Conservation (phyloP, 164 flowering plant species). For the Umbellularia californica region DNA sequence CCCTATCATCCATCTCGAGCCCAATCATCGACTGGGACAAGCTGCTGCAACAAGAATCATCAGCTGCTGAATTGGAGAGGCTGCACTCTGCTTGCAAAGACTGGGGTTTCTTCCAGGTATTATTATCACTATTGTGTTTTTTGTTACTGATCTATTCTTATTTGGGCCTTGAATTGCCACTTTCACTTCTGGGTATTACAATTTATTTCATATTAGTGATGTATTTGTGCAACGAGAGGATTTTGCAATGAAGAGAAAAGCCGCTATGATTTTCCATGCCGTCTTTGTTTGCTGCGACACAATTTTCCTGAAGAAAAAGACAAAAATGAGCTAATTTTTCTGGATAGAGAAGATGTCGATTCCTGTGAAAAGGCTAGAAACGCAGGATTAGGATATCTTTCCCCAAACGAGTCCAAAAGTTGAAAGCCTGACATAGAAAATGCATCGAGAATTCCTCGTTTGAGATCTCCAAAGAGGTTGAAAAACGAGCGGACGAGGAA, state of each 20-base stretch:
- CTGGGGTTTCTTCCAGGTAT: conserved; percentile 29
- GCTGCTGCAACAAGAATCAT: conserved; percentile 14
- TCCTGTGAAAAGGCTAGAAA: too few relatives aligned
- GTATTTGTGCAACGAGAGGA: neutral
- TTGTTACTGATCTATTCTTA: neutral
- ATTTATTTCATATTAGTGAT: neutral
- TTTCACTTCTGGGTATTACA: neutral
- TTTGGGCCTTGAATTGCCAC: neutral
- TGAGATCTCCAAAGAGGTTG: too few relatives aligned
- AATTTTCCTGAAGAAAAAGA: neutral
- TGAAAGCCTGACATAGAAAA: too few relatives aligned
- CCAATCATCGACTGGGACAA: conserved; percentile 35
- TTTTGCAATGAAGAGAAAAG: neutral
- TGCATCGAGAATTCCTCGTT: too few relatives aligned
- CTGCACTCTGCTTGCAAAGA: conserved; percentile 43
- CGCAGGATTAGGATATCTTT: too few relatives aligned
- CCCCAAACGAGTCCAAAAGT: too few relatives aligned
- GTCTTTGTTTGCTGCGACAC: neutral
- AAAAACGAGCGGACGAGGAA: too few relatives aligned
- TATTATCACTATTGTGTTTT: neutral
- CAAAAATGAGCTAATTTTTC: too few relatives aligned
- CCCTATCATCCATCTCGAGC: conserved; percentile 1
- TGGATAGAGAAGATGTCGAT: too few relatives aligned
- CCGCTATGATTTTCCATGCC: neutral
- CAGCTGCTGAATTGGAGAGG: conserved; percentile 23